These are phyloP conservation scores for Cardiosporidium cionae DNA, from an alignment of 169 alveolate species.

Conservation along the genomic window DNA sequence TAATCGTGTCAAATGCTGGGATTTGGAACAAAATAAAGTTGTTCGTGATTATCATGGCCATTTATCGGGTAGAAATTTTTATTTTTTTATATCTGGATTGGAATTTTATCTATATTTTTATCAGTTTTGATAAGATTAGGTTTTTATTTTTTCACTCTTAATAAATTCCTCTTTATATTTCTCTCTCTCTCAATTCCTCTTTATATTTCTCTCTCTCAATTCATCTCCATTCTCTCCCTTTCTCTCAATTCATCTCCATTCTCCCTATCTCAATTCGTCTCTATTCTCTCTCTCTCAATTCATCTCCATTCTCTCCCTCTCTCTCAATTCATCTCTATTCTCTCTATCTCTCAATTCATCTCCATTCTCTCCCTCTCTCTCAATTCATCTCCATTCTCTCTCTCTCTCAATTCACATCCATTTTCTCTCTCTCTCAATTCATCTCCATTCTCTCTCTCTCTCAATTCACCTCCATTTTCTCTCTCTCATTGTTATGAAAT, in stretches of 20 bases:
- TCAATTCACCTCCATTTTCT: not conserved
- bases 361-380: too few species aligned
- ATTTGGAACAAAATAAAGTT: constrained; percentile 92
- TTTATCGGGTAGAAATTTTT: constrained; percentile 51
- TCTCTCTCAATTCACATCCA: not conserved
- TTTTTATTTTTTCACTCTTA: not conserved
- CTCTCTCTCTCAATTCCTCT: not conserved
- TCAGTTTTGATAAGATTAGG: not conserved
- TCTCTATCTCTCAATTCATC: too few species aligned
- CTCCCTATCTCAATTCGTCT: too few species aligned
- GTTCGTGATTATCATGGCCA: constrained; percentile 96
- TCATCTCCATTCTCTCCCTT: not conserved
- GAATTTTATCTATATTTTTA: too few species aligned
- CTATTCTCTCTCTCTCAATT: not conserved
- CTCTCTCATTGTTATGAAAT: not conserved
- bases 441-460: not conserved
- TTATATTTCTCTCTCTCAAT: too few species aligned
- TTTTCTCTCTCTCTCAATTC: not conserved
- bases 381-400: too few species aligned
- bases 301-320: too few species aligned
- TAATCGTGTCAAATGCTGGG: constrained; percentile 95
- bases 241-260: not conserved
- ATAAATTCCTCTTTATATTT: too few species aligned
- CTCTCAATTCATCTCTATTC: too few species aligned
- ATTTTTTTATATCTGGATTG: too few species aligned